Evolutionary conservation across 1,284 basidiomycete genomes (phyloP).

Genomic region (Ustilago nuda): DNA sequence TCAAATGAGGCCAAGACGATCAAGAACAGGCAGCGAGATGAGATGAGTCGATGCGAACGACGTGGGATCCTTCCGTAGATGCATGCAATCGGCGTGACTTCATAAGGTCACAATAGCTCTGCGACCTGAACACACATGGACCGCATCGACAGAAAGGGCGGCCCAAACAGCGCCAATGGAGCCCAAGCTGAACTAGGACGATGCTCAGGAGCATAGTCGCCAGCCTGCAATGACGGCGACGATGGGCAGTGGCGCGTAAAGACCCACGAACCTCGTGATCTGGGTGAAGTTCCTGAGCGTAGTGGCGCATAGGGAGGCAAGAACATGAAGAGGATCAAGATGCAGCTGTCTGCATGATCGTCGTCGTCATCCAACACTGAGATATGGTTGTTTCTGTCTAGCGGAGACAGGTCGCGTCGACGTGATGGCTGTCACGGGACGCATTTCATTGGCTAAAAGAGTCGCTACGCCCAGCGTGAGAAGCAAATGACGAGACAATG

Average conservation of each 20-base stretch:
- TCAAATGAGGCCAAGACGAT: background rate
- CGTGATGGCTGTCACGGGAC: background rate
- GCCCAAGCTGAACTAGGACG: no score
- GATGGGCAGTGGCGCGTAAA: no score
- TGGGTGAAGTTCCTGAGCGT: background rate
- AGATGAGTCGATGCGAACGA: background rate
- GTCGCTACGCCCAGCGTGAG: no score
- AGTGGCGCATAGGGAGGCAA: background rate
- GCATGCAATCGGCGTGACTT: background rate
- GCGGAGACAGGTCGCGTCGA: background rate
- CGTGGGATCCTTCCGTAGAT: background rate
- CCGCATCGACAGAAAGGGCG: background rate
- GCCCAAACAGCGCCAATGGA: no score
- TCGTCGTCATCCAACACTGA: background rate
- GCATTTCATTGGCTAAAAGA: no score
- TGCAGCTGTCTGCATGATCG: background rate
- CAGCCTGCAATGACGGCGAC: no score
- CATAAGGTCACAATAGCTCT: background rate
- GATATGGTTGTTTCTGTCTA: background rate
- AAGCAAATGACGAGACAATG: background rate
- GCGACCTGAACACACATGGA: background rate
- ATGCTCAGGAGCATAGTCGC: no score
- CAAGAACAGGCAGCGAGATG: background rate
- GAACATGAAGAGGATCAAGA: background rate
- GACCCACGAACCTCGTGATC: no score